These are phyloP conservation scores for Pichia kudriavzevii DNA, from an alignment of 1,139 yeast species.

Conservation along the genomic window DNA sequence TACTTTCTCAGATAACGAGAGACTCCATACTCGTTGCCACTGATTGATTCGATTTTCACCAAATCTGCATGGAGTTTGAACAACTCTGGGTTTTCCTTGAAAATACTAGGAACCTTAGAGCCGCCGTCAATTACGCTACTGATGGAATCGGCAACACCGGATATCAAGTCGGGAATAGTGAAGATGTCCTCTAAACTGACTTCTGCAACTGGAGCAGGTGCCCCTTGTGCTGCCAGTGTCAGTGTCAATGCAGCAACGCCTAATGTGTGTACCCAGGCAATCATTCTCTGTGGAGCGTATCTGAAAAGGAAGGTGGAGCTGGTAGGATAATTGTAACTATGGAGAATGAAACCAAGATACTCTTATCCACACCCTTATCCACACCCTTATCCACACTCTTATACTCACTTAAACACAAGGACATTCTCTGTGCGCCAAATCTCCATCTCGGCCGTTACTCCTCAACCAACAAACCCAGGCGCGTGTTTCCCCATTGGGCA, in stretches of 20 bases:
- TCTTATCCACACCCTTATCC: too few relatives aligned
- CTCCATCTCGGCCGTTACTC: too few relatives aligned
- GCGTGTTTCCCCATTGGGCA: too few relatives aligned
- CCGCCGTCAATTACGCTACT: constrained; percentile 3
- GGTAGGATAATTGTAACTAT: too few relatives aligned
- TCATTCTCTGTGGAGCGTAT: too few relatives aligned
- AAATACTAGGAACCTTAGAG: constrained; percentile 6
- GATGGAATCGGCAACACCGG: neutral
- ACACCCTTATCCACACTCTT: too few relatives aligned
- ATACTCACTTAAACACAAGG: too few relatives aligned
- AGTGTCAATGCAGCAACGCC: constrained; percentile 2
- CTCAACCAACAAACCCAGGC: too few relatives aligned
- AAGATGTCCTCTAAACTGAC: neutral
- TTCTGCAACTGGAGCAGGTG: constrained; percentile 6
- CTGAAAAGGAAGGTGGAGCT: too few relatives aligned
- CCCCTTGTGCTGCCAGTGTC: constrained; percentile 3
- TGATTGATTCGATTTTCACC: constrained; percentile 21
- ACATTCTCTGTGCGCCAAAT: too few relatives aligned
- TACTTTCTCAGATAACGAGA: constrained; percentile 18
- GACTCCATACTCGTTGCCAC: constrained; percentile 22
- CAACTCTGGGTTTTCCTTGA: constrained; percentile 15
- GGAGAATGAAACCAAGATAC: too few relatives aligned
- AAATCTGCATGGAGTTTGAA: constrained; percentile 23
- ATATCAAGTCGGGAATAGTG: neutral
- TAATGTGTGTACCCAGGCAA: too few relatives aligned